Base-by-base conservation (phyloP, 495 filamentous ascomycete genomes). In the Daldinia childiae region DNA sequence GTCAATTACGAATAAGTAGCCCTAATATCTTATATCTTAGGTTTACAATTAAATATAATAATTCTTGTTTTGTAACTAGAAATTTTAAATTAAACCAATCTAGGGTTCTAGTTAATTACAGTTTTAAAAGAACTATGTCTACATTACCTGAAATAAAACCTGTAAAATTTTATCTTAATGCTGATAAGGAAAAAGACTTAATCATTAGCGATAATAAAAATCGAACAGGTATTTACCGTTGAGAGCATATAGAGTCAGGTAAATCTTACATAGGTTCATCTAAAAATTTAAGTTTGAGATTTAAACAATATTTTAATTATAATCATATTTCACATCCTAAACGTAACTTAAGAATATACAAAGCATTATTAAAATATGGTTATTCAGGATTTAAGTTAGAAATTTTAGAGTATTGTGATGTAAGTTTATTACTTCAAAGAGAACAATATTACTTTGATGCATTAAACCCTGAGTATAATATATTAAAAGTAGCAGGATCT, bases 231-330 rank as follows among this genome's bases (percentile, higher is more conserved):
- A 54, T 54, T 54, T 54, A 54, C 29, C 50, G 50, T 54, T 54
- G 50, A 54, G 50, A 29, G 24, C 50, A 54, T 54, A 54, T 54
- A 54, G 50, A 54, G 29, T 54, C 50, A 5, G 50, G 50, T 27
- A 54, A 54, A 54, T 29, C 21, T 54, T 54, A 54, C 29, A 54
- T 54, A 54, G 50, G 50, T 54, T 54, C 50, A 5, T 54, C 50
- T 1, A 30, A 29, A 29, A 54, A 54, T 6, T 54, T 54, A 24
- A 54, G 29, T 54, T 6, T 30, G 24, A 54, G 50, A 54, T 54
- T 54, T 54, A 54, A 30, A 54, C 50, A 54, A 54, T 54, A 54
- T 54, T 54, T 54, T 54, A 54, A 54, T 54, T 54, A 54, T 54
- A 54, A 54, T 54, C 50, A 54, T 54, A 54, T 54, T 4, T 29